Base-by-base conservation (phyloP, 352 stramenopile genomes). In the Phytophthora idaei region DNA sequence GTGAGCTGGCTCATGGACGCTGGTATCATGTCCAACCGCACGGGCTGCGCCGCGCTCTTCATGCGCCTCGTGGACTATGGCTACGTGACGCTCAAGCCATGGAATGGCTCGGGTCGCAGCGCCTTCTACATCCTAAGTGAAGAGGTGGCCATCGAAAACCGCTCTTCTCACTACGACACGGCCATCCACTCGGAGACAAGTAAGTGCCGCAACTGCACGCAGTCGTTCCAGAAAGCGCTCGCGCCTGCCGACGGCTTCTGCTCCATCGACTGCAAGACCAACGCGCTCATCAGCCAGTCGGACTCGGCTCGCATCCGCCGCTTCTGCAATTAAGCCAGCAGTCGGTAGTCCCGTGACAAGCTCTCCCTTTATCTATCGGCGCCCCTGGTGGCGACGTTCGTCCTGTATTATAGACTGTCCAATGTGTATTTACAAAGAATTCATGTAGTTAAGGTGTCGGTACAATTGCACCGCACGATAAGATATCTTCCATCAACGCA, bases 251-350 rank as follows among this genome's bases (percentile, higher is more conserved):
- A 80, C n/a, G 85, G 83, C 51, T 94, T 94, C 59, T 94, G 85
- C 74, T 93, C 81, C 4, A 92, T 94, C 60, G 87, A 94, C 77
- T 94, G 87, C 77, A 94, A 94, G 74, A 94, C 85, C 29, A 93
- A 92, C 67, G 72, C 87, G 46, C 66, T 89, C 57, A 85, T 93
- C 73, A 91, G 61, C 69, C 76, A 87, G 53, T 82, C 79, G 4
- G 85, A 93, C 73, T 88, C 85, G 63, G 85, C 82, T 46, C 80
- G 70, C 61, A 82, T 89, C 51, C 76, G 72, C 50, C 76, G 78
- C 39, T 87, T 82, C 71, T 81, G 79, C 56, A 74, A 77, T 36
- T 89, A 57, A 78, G 50, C 49, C 31, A 41, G 27, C 28, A 27
- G 29, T 6, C 21, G 14, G 12, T n/a, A 49, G 34, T 42, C 36